phyloP scores from a whole-genome alignment of 306 rosid genomes.

The Adenanthera pavonina region DNA sequence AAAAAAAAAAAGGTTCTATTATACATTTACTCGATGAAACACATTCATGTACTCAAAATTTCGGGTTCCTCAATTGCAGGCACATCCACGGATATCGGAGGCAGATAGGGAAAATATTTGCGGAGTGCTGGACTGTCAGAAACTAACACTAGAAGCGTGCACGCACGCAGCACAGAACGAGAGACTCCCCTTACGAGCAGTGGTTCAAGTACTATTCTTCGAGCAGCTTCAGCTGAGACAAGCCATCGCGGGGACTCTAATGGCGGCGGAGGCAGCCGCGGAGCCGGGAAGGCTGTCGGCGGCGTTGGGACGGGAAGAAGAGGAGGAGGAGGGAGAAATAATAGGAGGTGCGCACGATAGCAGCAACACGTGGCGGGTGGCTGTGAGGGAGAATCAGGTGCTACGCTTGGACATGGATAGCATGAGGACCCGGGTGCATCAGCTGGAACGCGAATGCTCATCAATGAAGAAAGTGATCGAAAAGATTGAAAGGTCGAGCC shows the following conservation, averaged over 20 bases:
- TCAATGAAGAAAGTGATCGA: slow-evolving; percentile 84
- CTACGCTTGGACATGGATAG: slow-evolving; percentile 97
- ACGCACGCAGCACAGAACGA: slow-evolving; percentile 95
- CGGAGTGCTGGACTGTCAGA: slow-evolving; percentile 77
- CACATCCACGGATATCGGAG: slow-evolving; percentile 83
- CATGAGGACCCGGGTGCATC: slow-evolving; percentile 99
- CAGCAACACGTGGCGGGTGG: slow-evolving; percentile 69
- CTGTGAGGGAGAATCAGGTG: slow-evolving; percentile 98
- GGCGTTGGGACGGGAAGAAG: slow-evolving; percentile 40
- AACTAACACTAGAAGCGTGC: slow-evolving; percentile 79
- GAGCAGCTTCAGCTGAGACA: slow-evolving; percentile 99
- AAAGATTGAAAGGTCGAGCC: slow-evolving; percentile 61
- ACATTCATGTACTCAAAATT: background rate
- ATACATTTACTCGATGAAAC: background rate
- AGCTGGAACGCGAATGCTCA: slow-evolving; percentile 92
- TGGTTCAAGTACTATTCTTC: slow-evolving; percentile 84
- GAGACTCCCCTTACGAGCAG: slow-evolving; percentile 76
- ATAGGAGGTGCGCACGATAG: slow-evolving; percentile 40
- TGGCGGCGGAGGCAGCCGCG: slow-evolving; percentile 62
- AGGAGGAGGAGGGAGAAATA: slow-evolving; percentile 20
- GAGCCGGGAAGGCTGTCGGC: slow-evolving; percentile 60
- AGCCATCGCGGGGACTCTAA: slow-evolving; percentile 84
- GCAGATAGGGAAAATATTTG: slow-evolving; percentile 78
- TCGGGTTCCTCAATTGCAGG: slow-evolving; percentile 49
- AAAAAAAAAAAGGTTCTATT: background rate